These are phyloP conservation scores for Colletotrichum ledebouriae DNA, from an alignment of 2,329 filamentous ascomycete species.

Conservation along the genomic window DNA sequence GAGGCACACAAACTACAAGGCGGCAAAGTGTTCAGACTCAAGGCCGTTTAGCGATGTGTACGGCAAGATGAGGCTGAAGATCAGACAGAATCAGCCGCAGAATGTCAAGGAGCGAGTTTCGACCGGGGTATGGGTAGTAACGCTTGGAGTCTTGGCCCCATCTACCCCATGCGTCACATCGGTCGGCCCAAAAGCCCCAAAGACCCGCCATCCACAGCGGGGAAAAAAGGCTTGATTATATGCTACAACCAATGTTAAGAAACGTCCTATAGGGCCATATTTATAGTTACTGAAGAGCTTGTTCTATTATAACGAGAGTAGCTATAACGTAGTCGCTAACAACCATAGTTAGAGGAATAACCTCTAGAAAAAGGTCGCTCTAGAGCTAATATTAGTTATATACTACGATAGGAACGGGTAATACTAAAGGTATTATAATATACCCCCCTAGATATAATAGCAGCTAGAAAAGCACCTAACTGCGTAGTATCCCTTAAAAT, in stretches of 20 bases:
- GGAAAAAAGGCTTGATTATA: constrained; percentile 27
- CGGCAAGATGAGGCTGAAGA: constrained; percentile 37
- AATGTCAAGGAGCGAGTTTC: constrained; percentile 35
- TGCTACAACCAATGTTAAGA: constrained; percentile 23
- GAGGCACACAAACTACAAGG: neutral
- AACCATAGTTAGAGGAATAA: too few species aligned
- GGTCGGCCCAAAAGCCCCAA: neutral
- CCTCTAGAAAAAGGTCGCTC: too few species aligned
- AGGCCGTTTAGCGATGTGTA: neutral
- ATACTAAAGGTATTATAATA: too few species aligned
- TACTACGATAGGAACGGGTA: too few species aligned
- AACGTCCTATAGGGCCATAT: too few species aligned
- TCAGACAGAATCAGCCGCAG: constrained; percentile 41
- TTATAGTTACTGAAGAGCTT: too few species aligned
- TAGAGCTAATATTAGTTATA: too few species aligned
- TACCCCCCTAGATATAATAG: too few species aligned
- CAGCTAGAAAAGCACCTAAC: too few species aligned
- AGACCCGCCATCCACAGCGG: constrained; percentile 19
- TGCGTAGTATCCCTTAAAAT: too few species aligned
- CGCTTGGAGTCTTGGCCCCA: constrained; percentile 8
- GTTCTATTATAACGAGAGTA: too few species aligned
- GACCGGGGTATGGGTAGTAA: constrained; percentile 27
- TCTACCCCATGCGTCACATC: constrained; percentile 25
- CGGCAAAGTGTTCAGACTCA: constrained; percentile 14
- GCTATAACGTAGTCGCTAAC: too few species aligned